Base-by-base conservation (phyloP, 768 basidiomycete species). In the Hemileccinum rubropunctum region DNA sequence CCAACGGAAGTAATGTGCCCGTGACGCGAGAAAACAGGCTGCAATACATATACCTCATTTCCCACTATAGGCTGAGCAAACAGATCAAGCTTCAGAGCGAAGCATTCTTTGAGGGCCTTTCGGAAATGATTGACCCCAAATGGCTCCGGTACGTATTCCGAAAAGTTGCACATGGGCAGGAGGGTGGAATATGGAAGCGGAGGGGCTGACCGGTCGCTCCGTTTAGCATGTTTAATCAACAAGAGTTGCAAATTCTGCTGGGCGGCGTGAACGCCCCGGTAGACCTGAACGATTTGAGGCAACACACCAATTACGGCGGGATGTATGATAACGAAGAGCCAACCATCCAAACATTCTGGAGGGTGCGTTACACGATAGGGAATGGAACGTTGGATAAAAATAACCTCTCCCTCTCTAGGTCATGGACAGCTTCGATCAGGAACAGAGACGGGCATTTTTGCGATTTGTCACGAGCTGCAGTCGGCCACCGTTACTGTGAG, bases 391-490 rank as follows among this genome's bases (percentile, higher is more conserved):
- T n/a, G 15, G 13, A 18, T 8, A n/a, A 44, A 21, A 17, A 54
- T 28, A 14, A 52, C 40, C 20, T 15, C 10, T 17, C n/a, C 27
- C 23, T 30, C 44, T 38, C 28, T 47, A 88, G 82, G 91, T 97
- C 23, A 80, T 95, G 51, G 78, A 84, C 32, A 70, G 79, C 3
- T 90, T 99, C 62, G 78, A 83, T 49, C 85, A 92, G 51, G 86
- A 90, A 40, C 85, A 98, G 58, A 79, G 87, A 13, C 76, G 84
- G 39, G 76, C 82, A 2, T 73, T 98, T 48, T 68, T 99, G 50
- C 79, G 91, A 13, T 99, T 98, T 59, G 95, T 93, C 17, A 98
- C 97, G 15, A 92, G 90, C 56, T 94, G 92, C 59, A 87, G 89
- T 59, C 78, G 92, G 14, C 91, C 95, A 0, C 95, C 93, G 0